Base-by-base conservation (phyloP, 2,329 filamentous ascomycete genomes). In the Lithohypha guttulata region DNA sequence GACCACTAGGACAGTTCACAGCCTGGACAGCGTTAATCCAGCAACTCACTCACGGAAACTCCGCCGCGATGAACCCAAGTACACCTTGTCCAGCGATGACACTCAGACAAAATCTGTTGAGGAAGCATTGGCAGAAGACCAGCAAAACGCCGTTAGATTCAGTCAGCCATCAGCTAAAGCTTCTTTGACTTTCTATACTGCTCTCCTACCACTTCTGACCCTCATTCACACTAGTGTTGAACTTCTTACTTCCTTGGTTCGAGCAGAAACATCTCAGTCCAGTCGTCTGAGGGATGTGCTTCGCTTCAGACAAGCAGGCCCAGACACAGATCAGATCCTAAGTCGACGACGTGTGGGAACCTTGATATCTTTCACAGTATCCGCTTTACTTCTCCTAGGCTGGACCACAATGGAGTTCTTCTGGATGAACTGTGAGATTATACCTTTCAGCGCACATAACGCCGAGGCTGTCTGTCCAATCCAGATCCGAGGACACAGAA, bases 401-500 rank as follows among this genome's bases (percentile, higher is more conserved):
- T 48, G 42, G 42, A 30, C 39, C 29, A 44, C 37, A 30, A 44
- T 38, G 28, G 36, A 41, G 22, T 37, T 40, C 31, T 46, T 43
- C 35, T 46, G 49, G 49, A 46, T 48, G 31, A 44, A 50, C 44
- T 51, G 49, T 43, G 49, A 51, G 22, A 27, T 50, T n/a, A 37
- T 43, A 4, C 25, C 44, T 6, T 41, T 44, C 17, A 6, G 17
- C 23, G 22, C 42, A 62, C 32, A 62, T 61, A 43, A 63, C 63
- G 26, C 25, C 11, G 62, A 66, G 45, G 59, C 60, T 4, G 62
- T 66, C 42, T 66, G 65, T 3, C 64, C 64, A 38, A 60, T 64
- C 45, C 65, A 66, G 3, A 62, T 66, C 27, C 60, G 59, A 5
- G 64, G 63, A 55, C 64, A 66, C 31, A 45, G 49, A 39, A 51